These are phyloP conservation scores for Teratosphaeriaceae sp. DNA, from an alignment of 2,329 filamentous ascomycete species.

Conservation along the genomic window DNA sequence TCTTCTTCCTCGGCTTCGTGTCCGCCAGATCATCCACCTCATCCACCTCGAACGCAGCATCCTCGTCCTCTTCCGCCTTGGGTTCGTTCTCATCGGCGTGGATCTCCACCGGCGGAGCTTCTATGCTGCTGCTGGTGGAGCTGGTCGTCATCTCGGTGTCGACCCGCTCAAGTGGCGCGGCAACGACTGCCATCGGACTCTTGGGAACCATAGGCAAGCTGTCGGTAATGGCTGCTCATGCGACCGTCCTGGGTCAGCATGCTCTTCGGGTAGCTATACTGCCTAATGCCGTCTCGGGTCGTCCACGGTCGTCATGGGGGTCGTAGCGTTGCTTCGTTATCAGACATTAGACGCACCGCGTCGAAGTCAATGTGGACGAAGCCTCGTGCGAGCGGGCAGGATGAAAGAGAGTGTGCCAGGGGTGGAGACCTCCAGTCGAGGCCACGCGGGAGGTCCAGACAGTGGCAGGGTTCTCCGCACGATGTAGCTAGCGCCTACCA, in stretches of 20 bases:
- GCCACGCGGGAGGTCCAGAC: too few species aligned
- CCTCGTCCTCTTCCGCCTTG: conserved; percentile 8
- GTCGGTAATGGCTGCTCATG: conserved; percentile 11
- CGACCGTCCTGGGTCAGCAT: conserved; percentile 15
- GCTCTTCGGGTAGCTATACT: conserved; percentile 6
- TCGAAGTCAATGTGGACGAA: neutral
- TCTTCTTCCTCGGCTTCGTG: conserved; percentile 27
- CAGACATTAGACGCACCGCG: too few species aligned
- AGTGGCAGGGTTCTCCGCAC: too few species aligned
- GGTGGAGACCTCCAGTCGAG: too few species aligned
- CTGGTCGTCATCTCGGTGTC: conserved; percentile 3
- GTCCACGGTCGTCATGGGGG: too few species aligned
- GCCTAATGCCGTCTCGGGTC: neutral
- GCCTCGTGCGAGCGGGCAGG: too few species aligned
- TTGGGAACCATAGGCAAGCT: conserved; percentile 5
- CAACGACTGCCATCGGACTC: neutral
- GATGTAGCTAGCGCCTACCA: too few species aligned
- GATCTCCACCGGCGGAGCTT: neutral
- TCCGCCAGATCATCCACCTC: conserved; percentile 19
- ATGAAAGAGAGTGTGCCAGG: too few species aligned
- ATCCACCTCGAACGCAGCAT: conserved; percentile 10
- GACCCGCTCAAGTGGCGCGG: neutral
- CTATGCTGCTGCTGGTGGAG: conserved; percentile 1
- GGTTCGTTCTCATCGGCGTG: neutral
- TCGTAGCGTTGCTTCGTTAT: too few species aligned